Evolutionary conservation across 202 grass and related monocot genomes (phyloP), one percentile per base, ranked within the genome.

Genomic region (Panicum hallii): DNA sequence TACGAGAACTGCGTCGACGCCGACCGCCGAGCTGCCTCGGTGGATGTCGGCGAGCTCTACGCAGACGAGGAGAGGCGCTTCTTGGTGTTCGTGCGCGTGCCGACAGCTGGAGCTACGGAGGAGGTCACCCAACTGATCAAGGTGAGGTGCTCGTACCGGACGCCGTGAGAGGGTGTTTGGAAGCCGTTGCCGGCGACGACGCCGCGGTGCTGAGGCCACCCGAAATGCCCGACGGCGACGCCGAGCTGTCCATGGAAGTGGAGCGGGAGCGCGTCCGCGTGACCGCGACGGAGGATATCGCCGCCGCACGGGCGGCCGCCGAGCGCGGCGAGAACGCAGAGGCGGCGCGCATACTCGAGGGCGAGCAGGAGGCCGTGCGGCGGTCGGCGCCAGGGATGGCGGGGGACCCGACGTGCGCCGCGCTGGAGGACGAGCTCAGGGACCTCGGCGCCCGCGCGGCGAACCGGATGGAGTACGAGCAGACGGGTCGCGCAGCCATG

Each of bases 41-140:
- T 95, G 20, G 75, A 88, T 41, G 70, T 89, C 10, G 93, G 88
- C 32, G 90, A 95, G 70, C 88, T 95, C 38, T 95, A 95, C 85
- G 90, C 93, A 3, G 93, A 95, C 82, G 93, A 95, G 83, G 87
- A 95, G 20, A 56, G 54, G 20, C 54, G 19, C 2, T 56, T 56
- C 54, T 3, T 22, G 19, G 19, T 56, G 19, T 90, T 90, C 56
- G 20, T 95, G 56, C 79, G 84, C 57, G 79, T 95, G 72, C 90
- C 93, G 23, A 47, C 42, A 17, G 87, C 63, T 4, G 19, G 5
- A 9, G 16, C 57, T 11, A 17, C 63, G 26, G 63, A 79, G 0
- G 66, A 83, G 38, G 17, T 26, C 49, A 67, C 84, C 41, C 54
- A 26, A 9, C 54, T 56, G 54, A 56, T 56, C 19, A 56, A 56